Conservation (phyloP, 1,284 basidiomycete species). For the Takashimella tepidaria region DNA sequence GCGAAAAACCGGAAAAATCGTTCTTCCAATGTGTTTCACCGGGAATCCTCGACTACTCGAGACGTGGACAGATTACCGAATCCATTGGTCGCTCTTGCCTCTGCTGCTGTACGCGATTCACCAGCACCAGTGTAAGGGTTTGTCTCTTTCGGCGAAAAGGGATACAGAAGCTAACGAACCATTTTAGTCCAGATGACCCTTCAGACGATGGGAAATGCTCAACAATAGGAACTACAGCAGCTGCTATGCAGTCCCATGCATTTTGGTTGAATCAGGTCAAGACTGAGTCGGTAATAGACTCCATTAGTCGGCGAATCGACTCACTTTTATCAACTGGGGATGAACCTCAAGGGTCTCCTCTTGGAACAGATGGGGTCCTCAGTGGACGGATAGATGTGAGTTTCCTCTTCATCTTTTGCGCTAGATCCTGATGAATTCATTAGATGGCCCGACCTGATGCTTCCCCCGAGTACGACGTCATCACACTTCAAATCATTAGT, state of each 20-base stretch:
- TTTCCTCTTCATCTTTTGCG: background rate
- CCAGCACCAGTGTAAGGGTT: background rate
- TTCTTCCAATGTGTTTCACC: background rate
- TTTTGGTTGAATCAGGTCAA: background rate
- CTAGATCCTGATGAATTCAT: background rate
- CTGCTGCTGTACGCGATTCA: constrained; percentile 7
- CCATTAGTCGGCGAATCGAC: background rate
- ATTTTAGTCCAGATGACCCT: too few species aligned
- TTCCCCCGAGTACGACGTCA: constrained; percentile 17
- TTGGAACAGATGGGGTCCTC: constrained; percentile 3
- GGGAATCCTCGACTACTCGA: background rate
- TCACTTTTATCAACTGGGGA: background rate
- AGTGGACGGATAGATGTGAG: constrained; percentile 19
- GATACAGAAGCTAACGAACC: too few species aligned
- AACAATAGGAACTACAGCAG: background rate
- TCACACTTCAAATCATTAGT: constrained; percentile 14
- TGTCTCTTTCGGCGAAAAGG: too few species aligned
- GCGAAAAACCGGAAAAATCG: constrained; percentile 14
- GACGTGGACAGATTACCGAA: constrained; percentile 16
- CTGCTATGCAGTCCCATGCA: background rate
- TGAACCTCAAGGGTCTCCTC: background rate
- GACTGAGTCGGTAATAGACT: background rate
- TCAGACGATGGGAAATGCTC: too few species aligned
- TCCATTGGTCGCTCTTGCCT: constrained; percentile 15
- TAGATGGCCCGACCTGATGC: constrained; percentile 19